Percentiles rank a stretch among this genome's conserved stretches.
Conservation (phyloP, 768 basidiomycete species). For the Leccinum imitatum region DNA sequence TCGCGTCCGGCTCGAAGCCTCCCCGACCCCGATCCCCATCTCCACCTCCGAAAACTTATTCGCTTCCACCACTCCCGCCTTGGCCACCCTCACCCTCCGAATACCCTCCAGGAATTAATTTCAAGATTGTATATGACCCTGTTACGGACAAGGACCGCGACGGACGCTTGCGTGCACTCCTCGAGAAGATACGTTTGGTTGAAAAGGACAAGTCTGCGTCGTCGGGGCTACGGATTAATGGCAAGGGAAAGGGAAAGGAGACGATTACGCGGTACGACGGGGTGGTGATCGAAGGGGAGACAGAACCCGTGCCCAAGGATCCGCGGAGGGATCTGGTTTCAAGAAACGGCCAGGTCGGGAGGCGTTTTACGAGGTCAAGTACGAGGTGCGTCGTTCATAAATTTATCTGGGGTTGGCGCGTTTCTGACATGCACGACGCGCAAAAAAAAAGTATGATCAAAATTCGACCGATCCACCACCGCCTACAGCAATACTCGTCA, state of each 20-base stretch:
- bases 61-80: conserved; percentile 43
- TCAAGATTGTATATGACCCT: conserved; percentile 67
- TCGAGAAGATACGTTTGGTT: conserved; percentile 41
- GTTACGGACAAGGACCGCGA: conserved; percentile 47
- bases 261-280: conserved; percentile 54
- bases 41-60: conserved; percentile 36
- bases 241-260: conserved; percentile 67
- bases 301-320: conserved; percentile 45
- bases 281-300: conserved; percentile 47
- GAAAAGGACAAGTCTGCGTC: conserved; percentile 28
- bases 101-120: conserved; percentile 48
- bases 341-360: conserved; percentile 34
- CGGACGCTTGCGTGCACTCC: conserved; percentile 37
- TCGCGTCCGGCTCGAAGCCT: conserved; percentile 29
- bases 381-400: conserved; percentile 48
- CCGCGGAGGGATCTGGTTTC: conserved; percentile 48
- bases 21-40: conserved; percentile 7
- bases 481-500: conserved; percentile 69
- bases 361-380: conserved; percentile 47
- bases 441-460: conserved; percentile 60
- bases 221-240: conserved; percentile 46
- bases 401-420: not conserved
- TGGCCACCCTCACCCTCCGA: conserved; percentile 58
- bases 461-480: conserved; percentile 73
- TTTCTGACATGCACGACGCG: conserved; percentile 5